Percentiles rank a stretch among this genome's conserved stretches.
These are phyloP conservation scores for Aspergillus ustus DNA, from an alignment of 2,329 filamentous ascomycete genomes.

Conservation along the genomic window DNA sequence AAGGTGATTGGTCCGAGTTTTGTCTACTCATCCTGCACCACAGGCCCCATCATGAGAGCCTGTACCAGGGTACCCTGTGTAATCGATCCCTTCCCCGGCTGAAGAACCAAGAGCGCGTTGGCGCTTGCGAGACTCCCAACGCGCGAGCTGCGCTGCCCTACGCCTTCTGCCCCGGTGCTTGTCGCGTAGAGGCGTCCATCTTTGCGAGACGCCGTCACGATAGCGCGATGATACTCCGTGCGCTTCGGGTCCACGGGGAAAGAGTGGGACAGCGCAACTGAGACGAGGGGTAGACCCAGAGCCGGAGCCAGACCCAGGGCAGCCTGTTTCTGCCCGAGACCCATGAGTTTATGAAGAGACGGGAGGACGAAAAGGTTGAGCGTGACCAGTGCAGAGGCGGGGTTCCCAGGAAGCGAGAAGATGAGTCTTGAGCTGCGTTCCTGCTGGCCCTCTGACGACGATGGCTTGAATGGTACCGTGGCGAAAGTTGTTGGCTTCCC, in stretches of 20 bases:
- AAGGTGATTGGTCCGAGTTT: too few relatives aligned
- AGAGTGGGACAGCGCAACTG: conserved; percentile 72
- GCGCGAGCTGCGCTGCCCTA: conserved; percentile 77
- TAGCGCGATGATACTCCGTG: conserved; percentile 87
- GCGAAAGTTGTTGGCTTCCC: conserved; percentile 98
- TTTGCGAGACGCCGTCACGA: conserved; percentile 64
- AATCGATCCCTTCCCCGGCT: conserved; percentile 56
- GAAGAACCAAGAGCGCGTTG: conserved; percentile 77
- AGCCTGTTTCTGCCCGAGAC: conserved; percentile 52
- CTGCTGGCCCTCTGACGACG: conserved; percentile 49
- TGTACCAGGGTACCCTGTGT: conserved; percentile 73
- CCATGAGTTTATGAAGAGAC: conserved; percentile 76
- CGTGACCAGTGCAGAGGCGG: conserved; percentile 88
- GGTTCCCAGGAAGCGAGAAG: conserved; percentile 92
- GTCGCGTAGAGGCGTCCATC: conserved; percentile 73
- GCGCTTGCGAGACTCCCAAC: conserved; percentile 88
- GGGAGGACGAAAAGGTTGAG: conserved; percentile 94
- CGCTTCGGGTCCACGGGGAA: conserved; percentile 75
- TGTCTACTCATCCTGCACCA: conserved; percentile 35
- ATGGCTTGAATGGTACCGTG: conserved; percentile 70
- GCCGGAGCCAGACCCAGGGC: conserved; percentile 54
- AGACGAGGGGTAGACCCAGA: conserved; percentile 71
- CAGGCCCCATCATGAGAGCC: conserved; percentile 75
- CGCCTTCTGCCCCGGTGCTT: conserved; percentile 73
- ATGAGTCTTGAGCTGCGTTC: conserved; percentile 69